A percentile compares a stretch with the other conserved stretches of the same genome.
Evolutionary conservation across 2,329 filamentous ascomycete species (phyloP).

Genomic region (Neoascochyta sp.): DNA sequence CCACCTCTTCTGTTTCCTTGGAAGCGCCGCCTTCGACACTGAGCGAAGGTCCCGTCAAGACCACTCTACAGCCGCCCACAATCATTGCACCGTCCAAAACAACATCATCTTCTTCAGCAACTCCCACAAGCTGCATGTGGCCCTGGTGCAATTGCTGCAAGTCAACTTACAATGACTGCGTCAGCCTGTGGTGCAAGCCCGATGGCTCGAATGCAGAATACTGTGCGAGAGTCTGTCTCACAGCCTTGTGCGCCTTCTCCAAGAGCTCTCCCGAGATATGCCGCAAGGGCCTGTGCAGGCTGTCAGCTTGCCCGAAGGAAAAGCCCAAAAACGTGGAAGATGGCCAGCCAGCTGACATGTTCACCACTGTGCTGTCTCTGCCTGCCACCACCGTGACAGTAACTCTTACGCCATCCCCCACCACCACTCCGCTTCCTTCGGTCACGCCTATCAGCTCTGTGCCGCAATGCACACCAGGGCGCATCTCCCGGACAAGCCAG

Average conservation of each 20-base stretch:
- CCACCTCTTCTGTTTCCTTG: background rate
- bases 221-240: slow-evolving; percentile 3
- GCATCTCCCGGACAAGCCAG: background rate
- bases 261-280: slow-evolving; percentile 1
- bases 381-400: slow-evolving; percentile 1
- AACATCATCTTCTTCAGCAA: background rate
- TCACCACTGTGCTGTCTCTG: slow-evolving; percentile 2
- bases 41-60: too few relatives aligned
- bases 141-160: slow-evolving; percentile 3
- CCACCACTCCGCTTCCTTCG: background rate
- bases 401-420: background rate
- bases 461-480: slow-evolving; percentile 1
- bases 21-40: too few relatives aligned
- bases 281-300: slow-evolving; percentile 3
- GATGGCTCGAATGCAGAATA: slow-evolving; percentile 2
- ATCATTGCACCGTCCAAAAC: background rate
- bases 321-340: background rate
- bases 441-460: background rate
- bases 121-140: slow-evolving; percentile 1
- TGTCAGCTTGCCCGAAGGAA: slow-evolving; percentile 2
- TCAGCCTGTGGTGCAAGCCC: slow-evolving; percentile 1
- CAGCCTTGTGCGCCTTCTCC: background rate
- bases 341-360: slow-evolving; percentile 1
- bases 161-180: background rate
- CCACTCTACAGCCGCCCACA: background rate